Base-by-base conservation (phyloP, 2,329 filamentous ascomycete genomes). In the Thermothelomyces thermophilus region DNA sequence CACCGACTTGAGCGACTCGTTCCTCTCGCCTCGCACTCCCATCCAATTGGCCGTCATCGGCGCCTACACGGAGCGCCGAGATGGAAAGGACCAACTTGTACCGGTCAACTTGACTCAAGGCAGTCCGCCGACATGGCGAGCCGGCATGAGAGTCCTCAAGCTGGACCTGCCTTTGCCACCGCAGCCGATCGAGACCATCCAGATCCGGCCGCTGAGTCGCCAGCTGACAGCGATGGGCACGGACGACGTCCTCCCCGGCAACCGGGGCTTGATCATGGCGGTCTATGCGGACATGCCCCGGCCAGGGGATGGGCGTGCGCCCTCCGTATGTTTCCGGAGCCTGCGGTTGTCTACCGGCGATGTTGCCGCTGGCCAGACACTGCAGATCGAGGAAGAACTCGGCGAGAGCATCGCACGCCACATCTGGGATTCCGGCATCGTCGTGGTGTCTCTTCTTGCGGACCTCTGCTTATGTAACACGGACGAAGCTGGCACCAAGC, bases 391-490 rank as follows among this genome's bases (percentile, higher is more conserved):
- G 46, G 79, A 82, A 52, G 76, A 80, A 46, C 72, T 81, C 9
- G 77, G 76, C 13, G 77, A 81, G 63, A 80, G 76, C 58, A 80
- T 82, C 48, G 77, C 77, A 0, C 71, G 77, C 2, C 77, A 81
- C 52, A 68, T 81, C 5, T 82, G 78, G 78, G 78, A 82, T 46
- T 77, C 71, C 1, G 78, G 78, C 0, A 64, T 80, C 9, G 66
- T 75, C 5, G 70, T 73, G 1, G 64, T 70, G 1, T 67, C 67
- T 1, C 58, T 68, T 10, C 41, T 74, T 10, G 64, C 63, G 1
- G 56, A 63, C 11, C 40, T 63, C 2, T 62, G 59, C 46, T 41
- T 60, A 30, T 7, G 50, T 48, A 39, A 9, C 19, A 40, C 19
- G 4, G 22, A 10, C 1, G 17, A 11, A 5, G 16, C 3, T n/a